A percentile compares a stretch with the other conserved stretches of the same genome.
Evolutionary conservation across 2,329 filamentous ascomycete genomes (phyloP).

Genomic region (Dendryphion nanum): DNA sequence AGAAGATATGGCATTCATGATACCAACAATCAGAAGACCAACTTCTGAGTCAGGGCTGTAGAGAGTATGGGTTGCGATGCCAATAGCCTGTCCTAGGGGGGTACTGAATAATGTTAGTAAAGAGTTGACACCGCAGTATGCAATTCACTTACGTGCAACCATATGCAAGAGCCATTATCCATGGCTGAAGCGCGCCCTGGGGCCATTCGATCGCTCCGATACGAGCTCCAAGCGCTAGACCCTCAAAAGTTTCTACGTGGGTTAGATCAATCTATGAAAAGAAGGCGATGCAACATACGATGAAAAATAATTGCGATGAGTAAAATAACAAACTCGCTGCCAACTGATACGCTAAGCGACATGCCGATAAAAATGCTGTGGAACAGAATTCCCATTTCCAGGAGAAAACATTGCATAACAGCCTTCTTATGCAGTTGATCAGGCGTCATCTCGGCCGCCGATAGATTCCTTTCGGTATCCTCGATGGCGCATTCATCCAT

Average conservation of each 20-base stretch:
- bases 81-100: constrained; percentile 80
- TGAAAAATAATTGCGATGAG: constrained; percentile 63
- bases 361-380: constrained; percentile 64
- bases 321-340: constrained; percentile 54
- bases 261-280: constrained; percentile 1
- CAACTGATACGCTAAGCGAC: constrained; percentile 56
- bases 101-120: constrained; percentile 44
- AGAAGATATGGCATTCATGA: constrained; percentile 83
- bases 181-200: constrained; percentile 37
- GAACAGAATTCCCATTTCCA: constrained; percentile 62
- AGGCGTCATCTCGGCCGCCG: constrained; percentile 9
- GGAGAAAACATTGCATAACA: constrained; percentile 37
- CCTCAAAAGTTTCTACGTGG: constrained; percentile 78
- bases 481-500: constrained; percentile 20
- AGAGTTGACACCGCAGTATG: background rate
- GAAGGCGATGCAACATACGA: constrained; percentile 21
- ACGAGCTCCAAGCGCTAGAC: constrained; percentile 78
- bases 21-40: constrained; percentile 76
- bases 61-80: constrained; percentile 71
- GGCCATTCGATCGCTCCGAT: constrained; percentile 70
- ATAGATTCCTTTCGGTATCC: constrained; percentile 20
- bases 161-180: constrained; percentile 78
- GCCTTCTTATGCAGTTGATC: constrained; percentile 30
- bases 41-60: constrained; percentile 77
- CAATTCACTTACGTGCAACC: constrained; percentile 46